phyloP scores from a whole-genome alignment of 305 asterid species.

The Solanum hybrid region DNA sequence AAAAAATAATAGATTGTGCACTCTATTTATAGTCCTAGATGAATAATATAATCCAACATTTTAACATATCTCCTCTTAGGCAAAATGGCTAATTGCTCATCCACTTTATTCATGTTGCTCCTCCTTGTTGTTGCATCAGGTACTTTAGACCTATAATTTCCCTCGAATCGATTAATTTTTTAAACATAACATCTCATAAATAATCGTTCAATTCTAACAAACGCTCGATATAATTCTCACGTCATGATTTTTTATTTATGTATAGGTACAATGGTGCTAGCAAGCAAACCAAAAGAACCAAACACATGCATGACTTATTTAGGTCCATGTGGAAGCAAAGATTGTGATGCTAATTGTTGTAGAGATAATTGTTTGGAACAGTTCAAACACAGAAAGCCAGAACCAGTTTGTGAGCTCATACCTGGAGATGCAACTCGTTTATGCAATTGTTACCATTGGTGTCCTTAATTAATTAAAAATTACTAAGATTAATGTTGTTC shows the following conservation, averaged over 20 bases:
- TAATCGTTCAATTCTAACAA: no score
- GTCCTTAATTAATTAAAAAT: background rate
- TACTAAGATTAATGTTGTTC: background rate
- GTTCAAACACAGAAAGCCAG: background rate
- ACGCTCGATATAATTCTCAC: no score
- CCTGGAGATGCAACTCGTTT: background rate
- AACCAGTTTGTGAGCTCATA: background rate
- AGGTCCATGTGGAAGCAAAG: background rate
- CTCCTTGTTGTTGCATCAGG: background rate
- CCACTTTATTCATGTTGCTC: no score
- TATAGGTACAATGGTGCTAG: background rate
- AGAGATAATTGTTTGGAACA: background rate
- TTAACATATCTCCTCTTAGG: no score
- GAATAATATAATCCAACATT: no score
- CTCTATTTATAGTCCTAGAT: no score
- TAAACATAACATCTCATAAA: background rate
- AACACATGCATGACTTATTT: background rate
- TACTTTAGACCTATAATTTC: background rate
- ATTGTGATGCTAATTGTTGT: background rate
- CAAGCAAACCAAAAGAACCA: background rate
- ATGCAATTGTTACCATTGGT: background rate
- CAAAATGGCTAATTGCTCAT: no score
- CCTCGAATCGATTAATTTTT: background rate
- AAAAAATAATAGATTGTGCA: no score
- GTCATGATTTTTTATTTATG: background rate